A percentile compares a stretch with the other conserved stretches of the same genome.
These are phyloP conservation scores for Scopulariopsis brevicaulis DNA, from an alignment of 2,329 filamentous ascomycete genomes.

Conservation along the genomic window DNA sequence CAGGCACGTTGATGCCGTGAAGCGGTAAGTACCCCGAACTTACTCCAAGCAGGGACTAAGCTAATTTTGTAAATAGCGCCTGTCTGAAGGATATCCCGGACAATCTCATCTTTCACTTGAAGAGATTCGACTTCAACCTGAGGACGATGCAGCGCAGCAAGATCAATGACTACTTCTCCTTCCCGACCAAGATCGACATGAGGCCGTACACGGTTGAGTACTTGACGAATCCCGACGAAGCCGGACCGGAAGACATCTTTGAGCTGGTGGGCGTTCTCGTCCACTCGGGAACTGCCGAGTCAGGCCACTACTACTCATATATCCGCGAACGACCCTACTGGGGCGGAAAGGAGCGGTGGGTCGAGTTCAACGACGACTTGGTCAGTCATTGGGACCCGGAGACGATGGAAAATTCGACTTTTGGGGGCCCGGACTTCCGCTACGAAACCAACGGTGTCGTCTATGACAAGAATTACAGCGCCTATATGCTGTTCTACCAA, in stretches of 20 bases:
- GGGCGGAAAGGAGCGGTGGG: constrained; percentile 47
- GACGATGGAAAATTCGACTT: constrained; percentile 65
- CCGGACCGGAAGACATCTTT: constrained; percentile 61
- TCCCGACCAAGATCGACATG: constrained; percentile 77
- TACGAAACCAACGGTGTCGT: constrained; percentile 31
- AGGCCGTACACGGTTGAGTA: constrained; percentile 81
- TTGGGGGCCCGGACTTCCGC: constrained; percentile 57
- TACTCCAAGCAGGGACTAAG: background rate
- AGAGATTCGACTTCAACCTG: constrained; percentile 74
- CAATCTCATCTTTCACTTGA: constrained; percentile 91
- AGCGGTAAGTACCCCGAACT: constrained; percentile 40
- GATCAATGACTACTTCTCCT: constrained; percentile 91
- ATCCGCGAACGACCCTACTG: constrained; percentile 65
- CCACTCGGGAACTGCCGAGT: constrained; percentile 84
- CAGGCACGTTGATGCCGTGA: constrained; percentile 83
- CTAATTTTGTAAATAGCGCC: constrained; percentile 38
- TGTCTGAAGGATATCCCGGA: constrained; percentile 89
- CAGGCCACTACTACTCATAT: constrained; percentile 95
- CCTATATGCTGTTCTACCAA: constrained; percentile 98
- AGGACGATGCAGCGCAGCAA: constrained; percentile 72
- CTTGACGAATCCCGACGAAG: constrained; percentile 50
- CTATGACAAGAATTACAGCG: constrained; percentile 67
- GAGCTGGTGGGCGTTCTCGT: constrained; percentile 93
- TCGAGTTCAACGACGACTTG: constrained; percentile 89
- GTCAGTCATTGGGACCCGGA: constrained; percentile 66